Conservation (phyloP, 1,284 basidiomycete genomes). For the Pascua sp. region DNA sequence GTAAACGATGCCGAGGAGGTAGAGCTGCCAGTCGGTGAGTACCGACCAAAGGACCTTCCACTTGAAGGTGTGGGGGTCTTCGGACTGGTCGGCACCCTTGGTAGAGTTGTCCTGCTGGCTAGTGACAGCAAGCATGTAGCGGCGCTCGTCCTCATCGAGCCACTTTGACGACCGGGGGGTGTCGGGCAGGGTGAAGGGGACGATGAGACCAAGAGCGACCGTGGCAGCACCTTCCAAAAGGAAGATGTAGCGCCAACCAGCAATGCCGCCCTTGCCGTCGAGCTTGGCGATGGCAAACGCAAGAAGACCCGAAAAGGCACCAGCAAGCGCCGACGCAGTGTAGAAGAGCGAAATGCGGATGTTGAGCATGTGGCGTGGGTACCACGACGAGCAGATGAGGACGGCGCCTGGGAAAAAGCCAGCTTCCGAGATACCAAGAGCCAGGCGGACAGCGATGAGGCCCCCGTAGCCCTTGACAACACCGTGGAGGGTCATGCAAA, state of each 20-base stretch:
- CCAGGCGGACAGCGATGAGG: constrained; percentile 3
- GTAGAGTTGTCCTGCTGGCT: constrained; percentile 5
- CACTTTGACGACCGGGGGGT: constrained; percentile 1
- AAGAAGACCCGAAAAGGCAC: constrained; percentile 33
- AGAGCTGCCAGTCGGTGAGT: constrained; percentile 11
- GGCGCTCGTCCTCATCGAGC: constrained; percentile 10
- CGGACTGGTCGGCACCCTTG: background rate
- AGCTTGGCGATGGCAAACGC: constrained; percentile 35
- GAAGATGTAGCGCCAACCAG: constrained; percentile 34
- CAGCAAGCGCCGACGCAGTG: constrained; percentile 11
- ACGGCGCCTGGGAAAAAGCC: constrained; percentile 30
- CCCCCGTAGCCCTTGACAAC: constrained; percentile 1
- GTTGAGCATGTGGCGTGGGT: constrained; percentile 4
- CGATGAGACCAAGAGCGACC: constrained; percentile 1
- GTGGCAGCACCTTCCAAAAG: constrained; percentile 9
- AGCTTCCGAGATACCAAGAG: constrained; percentile 29
- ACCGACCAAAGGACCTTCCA: constrained; percentile 5
- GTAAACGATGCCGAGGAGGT: constrained; percentile 8
- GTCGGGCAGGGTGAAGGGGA: constrained; percentile 12
- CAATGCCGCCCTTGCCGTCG: constrained; percentile 24
- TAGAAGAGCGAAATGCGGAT: constrained; percentile 10
- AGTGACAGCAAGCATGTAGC: background rate
- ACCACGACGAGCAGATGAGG: constrained; percentile 14
- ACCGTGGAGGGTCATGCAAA: constrained; percentile 12
- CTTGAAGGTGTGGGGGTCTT: background rate